Percentiles rank a stretch among this genome's conserved stretches.
Evolutionary conservation across 805 yeast genomes (phyloP).

Genomic region (Monosporozyma unispora): DNA sequence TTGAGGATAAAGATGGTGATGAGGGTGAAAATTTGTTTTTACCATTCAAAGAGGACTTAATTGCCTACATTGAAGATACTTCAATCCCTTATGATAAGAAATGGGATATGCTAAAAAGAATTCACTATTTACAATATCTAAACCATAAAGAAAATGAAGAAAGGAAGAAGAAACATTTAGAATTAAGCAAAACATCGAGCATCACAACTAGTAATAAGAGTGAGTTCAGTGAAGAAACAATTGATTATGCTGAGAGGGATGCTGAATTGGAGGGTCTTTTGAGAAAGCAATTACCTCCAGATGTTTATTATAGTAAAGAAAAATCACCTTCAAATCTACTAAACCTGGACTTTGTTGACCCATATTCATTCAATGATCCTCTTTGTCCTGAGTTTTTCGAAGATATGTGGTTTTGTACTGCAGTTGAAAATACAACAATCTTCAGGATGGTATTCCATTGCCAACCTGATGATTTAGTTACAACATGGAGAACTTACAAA

Average conservation of each 20-base stretch:
- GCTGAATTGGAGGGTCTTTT: conserved; percentile 25
- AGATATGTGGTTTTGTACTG: conserved; percentile 77
- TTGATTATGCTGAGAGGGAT: conserved; percentile 12
- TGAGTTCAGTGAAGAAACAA: conserved; percentile 14
- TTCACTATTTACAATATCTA: conserved; percentile 60
- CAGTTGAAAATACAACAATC: conserved; percentile 72
- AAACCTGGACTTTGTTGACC: conserved; percentile 55
- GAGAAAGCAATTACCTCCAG: conserved; percentile 22
- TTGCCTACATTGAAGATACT: conserved; percentile 43
- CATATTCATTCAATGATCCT: conserved; percentile 85
- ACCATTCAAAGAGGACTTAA: conserved; percentile 51
- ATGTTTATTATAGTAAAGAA: neutral
- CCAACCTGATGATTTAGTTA: conserved; percentile 92
- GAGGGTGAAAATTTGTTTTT: conserved; percentile 29
- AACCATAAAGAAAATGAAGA: conserved; percentile 42
- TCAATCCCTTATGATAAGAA: conserved; percentile 45
- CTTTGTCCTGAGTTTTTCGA: conserved; percentile 71
- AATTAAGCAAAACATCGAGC: neutral
- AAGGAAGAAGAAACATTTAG: neutral
- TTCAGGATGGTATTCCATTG: conserved; percentile 81
- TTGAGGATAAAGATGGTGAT: conserved; percentile 9
- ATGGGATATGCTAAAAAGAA: conserved; percentile 63
- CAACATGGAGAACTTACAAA: conserved; percentile 84
- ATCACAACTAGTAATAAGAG: neutral
- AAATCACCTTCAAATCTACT: conserved; percentile 12